A percentile compares a stretch with the other conserved stretches of the same genome.
phyloP scores from a whole-genome alignment of 257 asterid genomes.

The Jacaranda copaia region DNA sequence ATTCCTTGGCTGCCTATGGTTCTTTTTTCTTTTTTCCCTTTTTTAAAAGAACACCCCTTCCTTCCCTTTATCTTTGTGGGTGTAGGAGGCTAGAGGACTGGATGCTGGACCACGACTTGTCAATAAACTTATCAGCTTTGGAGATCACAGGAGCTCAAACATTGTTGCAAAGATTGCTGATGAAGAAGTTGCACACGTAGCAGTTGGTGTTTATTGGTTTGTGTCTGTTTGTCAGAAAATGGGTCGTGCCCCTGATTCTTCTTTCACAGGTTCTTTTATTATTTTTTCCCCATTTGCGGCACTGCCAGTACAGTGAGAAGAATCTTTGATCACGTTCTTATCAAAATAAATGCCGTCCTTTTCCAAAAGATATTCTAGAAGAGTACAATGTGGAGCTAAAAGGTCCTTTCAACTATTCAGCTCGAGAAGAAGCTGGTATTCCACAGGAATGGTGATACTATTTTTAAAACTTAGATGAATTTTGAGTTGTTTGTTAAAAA shows the following conservation, averaged over 20 bases:
- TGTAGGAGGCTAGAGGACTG: slow-evolving; percentile 95
- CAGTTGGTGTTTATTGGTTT: slow-evolving; percentile 94
- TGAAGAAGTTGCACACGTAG: slow-evolving; percentile 96
- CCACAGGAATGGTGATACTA: slow-evolving; percentile 79
- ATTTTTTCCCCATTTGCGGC: not conserved
- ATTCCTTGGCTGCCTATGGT: no score
- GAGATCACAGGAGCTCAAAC: slow-evolving; percentile 82
- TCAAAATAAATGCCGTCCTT: not conserved
- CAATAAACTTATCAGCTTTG: slow-evolving; percentile 79
- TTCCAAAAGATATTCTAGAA: slow-evolving; percentile 60
- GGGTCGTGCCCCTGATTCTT: slow-evolving; percentile 66
- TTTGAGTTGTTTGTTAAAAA: not conserved
- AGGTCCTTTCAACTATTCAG: slow-evolving; percentile 88
- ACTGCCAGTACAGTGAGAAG: not conserved
- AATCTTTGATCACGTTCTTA: not conserved
- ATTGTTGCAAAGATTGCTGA: slow-evolving; percentile 86
- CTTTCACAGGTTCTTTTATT: slow-evolving; percentile 69
- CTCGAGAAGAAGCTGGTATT: slow-evolving; percentile 87
- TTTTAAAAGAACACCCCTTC: not conserved
- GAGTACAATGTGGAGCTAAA: slow-evolving; percentile 85
- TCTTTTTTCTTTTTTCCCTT: not conserved
- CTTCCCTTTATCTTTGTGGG: slow-evolving; percentile 1
- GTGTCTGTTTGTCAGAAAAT: slow-evolving; percentile 77
- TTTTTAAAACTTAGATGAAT: not conserved
- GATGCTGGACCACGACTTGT: slow-evolving; percentile 98